Evolutionary conservation across 108 stramenopile species (phyloP), one percentile per base, ranked within the genome.

Genomic region (Nitzschia inconspicua): DNA sequence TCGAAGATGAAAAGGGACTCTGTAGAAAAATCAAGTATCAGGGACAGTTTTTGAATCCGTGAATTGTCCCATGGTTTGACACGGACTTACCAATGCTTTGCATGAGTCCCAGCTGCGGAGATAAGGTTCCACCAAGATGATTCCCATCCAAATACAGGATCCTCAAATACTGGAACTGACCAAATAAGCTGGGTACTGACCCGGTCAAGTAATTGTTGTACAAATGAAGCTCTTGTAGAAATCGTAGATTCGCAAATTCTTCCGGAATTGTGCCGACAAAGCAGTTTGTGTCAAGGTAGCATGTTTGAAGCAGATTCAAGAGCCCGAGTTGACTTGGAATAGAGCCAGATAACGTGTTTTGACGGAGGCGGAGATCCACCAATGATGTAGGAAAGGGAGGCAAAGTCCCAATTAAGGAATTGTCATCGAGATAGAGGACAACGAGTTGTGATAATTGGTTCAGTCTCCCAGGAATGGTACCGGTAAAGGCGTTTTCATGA

Each of bases 401-500:
- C 14, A 81, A 65, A 2, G 40, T 70, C 18, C 76, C 72, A 39
- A 59, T 44, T 27, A 81, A 41, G 3, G 41, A 47, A 41, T 80
- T 68, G 9, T 35, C 43, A 40, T 68, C 67, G n/a, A 68, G 49
- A 23, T 70, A 62, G n/a, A 70, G 32, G 3, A 55, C 35, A 9
- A 39, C 68, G 31, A 52, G 23, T 11, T 24, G 60, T 32, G 39
- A 39, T 14, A 78, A 49, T 11, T 40, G 49, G 24, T 62, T 57
- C 25, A 80, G 42, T 20, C 60, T 74, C 16, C 60, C 46, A 0
- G 87, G 87, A 30, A 88, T 82, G 5, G 79, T 69, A 9, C 87
- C 87, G n/a, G 48, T 37, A 8, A 88, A 50, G 31, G 65, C 65
- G 67, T 88, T 88, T 10, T 85, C 72, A n/a, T 77, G 78, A 30